Evolutionary conservation across 129 eudicot species (phyloP), one percentile per base, ranked within the genome.

Genomic region (Gnaphalium uliginosum): DNA sequence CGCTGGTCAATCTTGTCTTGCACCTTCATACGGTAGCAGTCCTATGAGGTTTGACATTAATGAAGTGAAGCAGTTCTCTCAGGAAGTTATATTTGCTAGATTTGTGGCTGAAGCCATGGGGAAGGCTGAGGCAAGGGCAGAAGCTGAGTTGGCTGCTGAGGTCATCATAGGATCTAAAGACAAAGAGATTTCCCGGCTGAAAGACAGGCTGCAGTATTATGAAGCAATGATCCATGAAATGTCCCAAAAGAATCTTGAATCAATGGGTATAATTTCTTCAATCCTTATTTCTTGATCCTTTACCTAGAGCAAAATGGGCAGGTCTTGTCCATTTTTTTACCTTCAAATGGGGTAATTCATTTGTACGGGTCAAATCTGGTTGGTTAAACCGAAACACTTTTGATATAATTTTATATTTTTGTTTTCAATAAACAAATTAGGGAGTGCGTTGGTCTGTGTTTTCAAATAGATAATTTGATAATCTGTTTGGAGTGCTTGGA

Each of bases 171-270:
- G 82, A 48, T 73, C 82, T 41, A 89, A 87, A 83, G 92, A 89
- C 62, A 83, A 83, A 83, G 96, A 89, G 77, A 87, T 89, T 15
- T 76, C 79, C 7, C 65, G 96, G 68, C 71, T 89, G 56, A 76
- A 82, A 67, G 92, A 89, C 73, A 85, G 88, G 66, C 66, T 89
- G 81, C 90, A 83, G 63, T 89, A 89, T 78, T 87, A 81, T 32
- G 96, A 89, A 68, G 85, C 87, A 37, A 87, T 89, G 73, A 87
- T 85, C 76, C 90, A 71, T 71, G 92, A 87, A 79, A 81, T 89
- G 92, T 85, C 90, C 35, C 96, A 87, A 83, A 87, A 88, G 74
- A 89, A 89, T 73, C 82, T 81, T 71, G 90, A 86, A 75, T 74
- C 87, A 27, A 77, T 84, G 82, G 96, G 96, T 89, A 85, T 30